phyloP scores from a whole-genome alignment of 202 grass and related monocot genomes.

The Saccharum hybrid region DNA sequence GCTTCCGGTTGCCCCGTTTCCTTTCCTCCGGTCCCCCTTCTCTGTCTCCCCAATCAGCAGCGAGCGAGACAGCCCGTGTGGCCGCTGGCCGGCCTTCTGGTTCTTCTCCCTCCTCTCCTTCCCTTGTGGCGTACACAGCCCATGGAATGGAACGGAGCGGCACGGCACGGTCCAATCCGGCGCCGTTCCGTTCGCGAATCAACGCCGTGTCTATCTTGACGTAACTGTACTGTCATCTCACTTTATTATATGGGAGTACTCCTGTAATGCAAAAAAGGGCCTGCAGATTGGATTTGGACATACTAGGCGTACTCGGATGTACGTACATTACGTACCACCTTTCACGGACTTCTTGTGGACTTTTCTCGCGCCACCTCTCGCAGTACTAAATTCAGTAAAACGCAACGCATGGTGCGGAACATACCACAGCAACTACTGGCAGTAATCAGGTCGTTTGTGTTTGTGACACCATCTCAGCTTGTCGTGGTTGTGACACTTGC shows the following conservation, averaged over 20 bases:
- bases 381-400: not conserved
- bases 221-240: not conserved
- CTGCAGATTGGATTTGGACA: not conserved
- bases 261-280: not conserved
- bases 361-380: not conserved
- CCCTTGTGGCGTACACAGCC: not conserved
- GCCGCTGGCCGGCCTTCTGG: not conserved
- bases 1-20: not conserved
- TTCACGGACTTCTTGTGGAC: slow-evolving; percentile 13
- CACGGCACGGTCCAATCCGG: not conserved
- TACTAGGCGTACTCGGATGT: not conserved
- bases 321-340: slow-evolving; percentile 1
- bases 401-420: not conserved
- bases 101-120: no score
- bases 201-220: not conserved
- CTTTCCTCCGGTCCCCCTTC: not conserved
- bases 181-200: not conserved
- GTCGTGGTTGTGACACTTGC: not conserved
- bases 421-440: not conserved
- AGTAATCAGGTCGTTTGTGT: not conserved
- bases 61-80: not conserved
- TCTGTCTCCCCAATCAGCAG: not conserved
- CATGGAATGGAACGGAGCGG: not conserved
- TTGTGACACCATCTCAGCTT: not conserved
- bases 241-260: not conserved